These are phyloP conservation scores for Citrus maxima DNA, from an alignment of 345 rosid species.

Conservation along the genomic window DNA sequence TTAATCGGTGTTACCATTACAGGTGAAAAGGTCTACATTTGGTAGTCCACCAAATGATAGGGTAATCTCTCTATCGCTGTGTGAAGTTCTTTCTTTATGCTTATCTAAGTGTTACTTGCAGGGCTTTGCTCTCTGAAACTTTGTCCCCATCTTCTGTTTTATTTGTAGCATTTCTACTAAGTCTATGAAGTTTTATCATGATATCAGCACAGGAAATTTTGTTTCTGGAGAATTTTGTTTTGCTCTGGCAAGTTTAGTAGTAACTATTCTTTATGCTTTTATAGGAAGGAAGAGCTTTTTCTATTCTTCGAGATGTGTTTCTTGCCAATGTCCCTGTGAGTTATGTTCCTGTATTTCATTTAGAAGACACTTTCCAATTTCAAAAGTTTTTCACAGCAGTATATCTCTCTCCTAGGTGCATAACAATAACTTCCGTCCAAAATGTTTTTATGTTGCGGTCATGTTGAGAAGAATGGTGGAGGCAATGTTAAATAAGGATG, in stretches of 20 bases:
- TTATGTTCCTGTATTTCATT: conserved; percentile 14
- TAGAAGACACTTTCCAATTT: neutral
- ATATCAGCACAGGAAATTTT: neutral
- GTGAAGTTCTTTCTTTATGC: neutral
- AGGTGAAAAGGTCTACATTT: conserved; percentile 56
- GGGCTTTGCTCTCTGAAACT: neutral
- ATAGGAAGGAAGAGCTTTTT: conserved; percentile 66
- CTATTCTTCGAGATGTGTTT: conserved; percentile 67
- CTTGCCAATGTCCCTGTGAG: conserved; percentile 91
- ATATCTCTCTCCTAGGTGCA: conserved; percentile 43
- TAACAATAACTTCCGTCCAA: conserved; percentile 67
- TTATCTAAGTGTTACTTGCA: neutral
- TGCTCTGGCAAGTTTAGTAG: neutral
- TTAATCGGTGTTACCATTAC: conserved; percentile 18
- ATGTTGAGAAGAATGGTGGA: conserved; percentile 96
- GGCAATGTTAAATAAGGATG: conserved; percentile 89
- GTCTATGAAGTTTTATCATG: neutral
- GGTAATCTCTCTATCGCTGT: conserved; percentile 29
- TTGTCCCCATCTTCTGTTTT: neutral
- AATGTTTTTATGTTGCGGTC: conserved; percentile 90
- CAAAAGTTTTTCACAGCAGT: conserved; percentile 18
- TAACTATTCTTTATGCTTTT: conserved; percentile 9
- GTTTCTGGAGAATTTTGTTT: neutral
- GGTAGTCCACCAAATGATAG: conserved; percentile 33
- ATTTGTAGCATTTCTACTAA: neutral